Percentiles rank a stretch among this genome's conserved stretches.
Evolutionary conservation across 116 monocot species (phyloP).

Genomic region (Thalassia testudinum): DNA sequence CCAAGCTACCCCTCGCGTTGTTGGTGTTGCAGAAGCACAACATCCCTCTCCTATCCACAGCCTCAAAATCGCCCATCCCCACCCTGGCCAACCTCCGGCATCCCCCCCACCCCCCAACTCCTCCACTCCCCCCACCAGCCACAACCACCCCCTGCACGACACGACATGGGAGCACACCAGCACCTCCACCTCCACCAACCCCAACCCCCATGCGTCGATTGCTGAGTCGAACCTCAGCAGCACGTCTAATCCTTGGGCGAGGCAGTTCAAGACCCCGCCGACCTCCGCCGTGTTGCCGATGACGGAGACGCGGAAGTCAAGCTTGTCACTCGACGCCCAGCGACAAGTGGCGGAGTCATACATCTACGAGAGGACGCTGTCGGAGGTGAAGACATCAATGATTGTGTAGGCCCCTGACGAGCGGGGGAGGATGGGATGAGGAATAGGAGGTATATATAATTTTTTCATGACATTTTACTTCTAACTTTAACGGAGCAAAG

Average conservation of each 20-base stretch:
- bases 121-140: conserved; percentile 31
- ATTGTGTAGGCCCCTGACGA: no score
- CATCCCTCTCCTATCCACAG: conserved; percentile 21
- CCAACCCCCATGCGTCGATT: conserved; percentile 9
- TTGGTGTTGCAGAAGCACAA: conserved; percentile 37
- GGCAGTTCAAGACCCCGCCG: conserved; percentile 17
- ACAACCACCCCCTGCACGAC: conserved; percentile 11
- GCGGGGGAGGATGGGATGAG: no score
- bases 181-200: conserved; percentile 12
- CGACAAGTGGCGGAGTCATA: conserved; percentile 13
- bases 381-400: conserved; percentile 19
- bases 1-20: not conserved
- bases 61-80: conserved; percentile 17
- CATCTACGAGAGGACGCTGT: conserved; percentile 16
- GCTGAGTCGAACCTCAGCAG: conserved; percentile 18
- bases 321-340: conserved; percentile 18
- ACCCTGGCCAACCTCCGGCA: conserved; percentile 25
- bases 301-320: conserved; percentile 12
- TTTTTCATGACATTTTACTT: no score
- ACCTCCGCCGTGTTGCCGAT: conserved; percentile 11
- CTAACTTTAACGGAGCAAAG: no score
- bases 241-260: conserved; percentile 16
- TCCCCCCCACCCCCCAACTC: conserved; percentile 12
- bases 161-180: conserved; percentile 20
- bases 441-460: no score